Conservation (phyloP, 306 rosid genomes). For the Cicer chorassanicum region DNA sequence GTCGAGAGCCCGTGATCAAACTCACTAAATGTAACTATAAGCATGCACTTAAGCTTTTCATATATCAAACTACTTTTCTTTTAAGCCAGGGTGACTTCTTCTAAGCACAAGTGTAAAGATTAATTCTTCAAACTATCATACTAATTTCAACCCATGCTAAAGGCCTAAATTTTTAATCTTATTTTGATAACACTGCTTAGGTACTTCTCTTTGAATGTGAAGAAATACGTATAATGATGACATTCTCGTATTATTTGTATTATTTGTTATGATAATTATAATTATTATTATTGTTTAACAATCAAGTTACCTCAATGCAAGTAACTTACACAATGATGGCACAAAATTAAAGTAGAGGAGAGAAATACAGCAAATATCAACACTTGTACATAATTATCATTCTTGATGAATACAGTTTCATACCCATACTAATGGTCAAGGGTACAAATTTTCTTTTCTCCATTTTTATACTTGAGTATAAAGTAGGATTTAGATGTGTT, state of each 20-base stretch:
- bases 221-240: background rate
- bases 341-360: background rate
- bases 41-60: too few relatives aligned
- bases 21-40: too few relatives aligned
- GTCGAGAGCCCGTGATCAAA: too few relatives aligned
- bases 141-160: background rate
- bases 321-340: slow-evolving; percentile 40
- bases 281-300: slow-evolving; percentile 38
- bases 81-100: too few relatives aligned
- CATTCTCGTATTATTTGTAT: background rate
- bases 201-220: background rate
- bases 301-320: slow-evolving; percentile 39
- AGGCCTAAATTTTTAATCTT: background rate
- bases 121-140: background rate
- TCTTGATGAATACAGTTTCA: slow-evolving; percentile 17
- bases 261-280: slow-evolving; percentile 21
- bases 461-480: slow-evolving; percentile 3
- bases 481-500: slow-evolving; percentile 21
- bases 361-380: slow-evolving; percentile 7
- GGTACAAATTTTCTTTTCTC: slow-evolving; percentile 35
- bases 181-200: slow-evolving; percentile 12
- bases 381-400: slow-evolving; percentile 29
- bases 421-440: slow-evolving; percentile 40
- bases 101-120: too few relatives aligned
- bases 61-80: too few relatives aligned